Evolutionary conservation across 2,329 filamentous ascomycete genomes (phyloP).

Genomic region (Phoma sp.): DNA sequence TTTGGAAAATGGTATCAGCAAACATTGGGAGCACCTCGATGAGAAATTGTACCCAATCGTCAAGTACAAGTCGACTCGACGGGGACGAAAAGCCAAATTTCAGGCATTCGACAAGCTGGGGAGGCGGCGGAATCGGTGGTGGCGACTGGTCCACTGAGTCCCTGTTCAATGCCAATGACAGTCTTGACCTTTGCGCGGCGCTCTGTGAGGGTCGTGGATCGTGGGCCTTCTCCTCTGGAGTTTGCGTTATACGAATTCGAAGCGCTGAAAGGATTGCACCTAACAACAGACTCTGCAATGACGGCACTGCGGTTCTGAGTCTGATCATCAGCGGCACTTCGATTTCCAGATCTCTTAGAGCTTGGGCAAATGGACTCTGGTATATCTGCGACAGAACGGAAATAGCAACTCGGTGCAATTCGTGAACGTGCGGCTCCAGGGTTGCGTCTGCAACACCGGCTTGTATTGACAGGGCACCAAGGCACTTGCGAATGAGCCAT

Average conservation of each 20-base stretch:
- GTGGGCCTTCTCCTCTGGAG: constrained; percentile 24
- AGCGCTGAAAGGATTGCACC: constrained; percentile 78
- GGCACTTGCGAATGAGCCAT: constrained; percentile 70
- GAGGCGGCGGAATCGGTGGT: constrained; percentile 60
- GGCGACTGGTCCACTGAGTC: constrained; percentile 41
- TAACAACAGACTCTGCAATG: constrained; percentile 77
- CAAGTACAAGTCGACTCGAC: constrained; percentile 76
- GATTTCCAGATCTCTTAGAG: constrained; percentile 68
- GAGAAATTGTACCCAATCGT: constrained; percentile 90
- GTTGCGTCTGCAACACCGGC: constrained; percentile 38
- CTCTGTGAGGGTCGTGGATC: constrained; percentile 30
- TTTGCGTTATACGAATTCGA: constrained; percentile 59
- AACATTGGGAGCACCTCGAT: constrained; percentile 84
- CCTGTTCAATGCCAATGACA: constrained; percentile 39
- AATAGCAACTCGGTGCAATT: constrained; percentile 73
- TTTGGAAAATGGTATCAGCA: constrained; percentile 83
- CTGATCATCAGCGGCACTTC: constrained; percentile 74
- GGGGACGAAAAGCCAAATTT: constrained; percentile 78
- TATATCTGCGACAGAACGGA: constrained; percentile 70
- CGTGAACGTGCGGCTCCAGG: constrained; percentile 58
- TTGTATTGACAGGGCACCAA: constrained; percentile 64
- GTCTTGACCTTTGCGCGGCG: constrained; percentile 35
- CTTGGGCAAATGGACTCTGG: constrained; percentile 64
- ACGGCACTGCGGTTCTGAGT: constrained; percentile 64
- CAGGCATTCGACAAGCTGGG: constrained; percentile 81